Evolutionary conservation across 768 basidiomycete species (phyloP).

Genomic region (Kwoniella bestiolae): DNA sequence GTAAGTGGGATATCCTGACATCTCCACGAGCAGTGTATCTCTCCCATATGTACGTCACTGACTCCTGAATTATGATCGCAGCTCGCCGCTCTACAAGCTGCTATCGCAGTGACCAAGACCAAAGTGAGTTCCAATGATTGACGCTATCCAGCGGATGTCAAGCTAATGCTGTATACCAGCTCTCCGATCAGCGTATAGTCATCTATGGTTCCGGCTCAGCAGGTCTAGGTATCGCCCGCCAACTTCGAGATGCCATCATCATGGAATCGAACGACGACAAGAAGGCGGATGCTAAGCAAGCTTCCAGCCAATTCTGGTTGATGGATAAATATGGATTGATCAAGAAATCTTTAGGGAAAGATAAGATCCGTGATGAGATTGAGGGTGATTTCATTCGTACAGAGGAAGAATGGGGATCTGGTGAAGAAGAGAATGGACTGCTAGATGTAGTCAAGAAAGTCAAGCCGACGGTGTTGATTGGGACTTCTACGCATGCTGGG

Average conservation of each 20-base stretch:
- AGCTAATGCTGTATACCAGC: constrained; percentile 48
- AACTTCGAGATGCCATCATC: constrained; percentile 76
- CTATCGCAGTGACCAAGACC: constrained; percentile 63
- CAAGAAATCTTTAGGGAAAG: constrained; percentile 61
- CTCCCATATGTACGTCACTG: background rate
- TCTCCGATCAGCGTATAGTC: constrained; percentile 75
- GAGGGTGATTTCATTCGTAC: constrained; percentile 64
- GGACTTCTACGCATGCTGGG: constrained; percentile 76
- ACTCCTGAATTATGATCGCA: constrained; percentile 14
- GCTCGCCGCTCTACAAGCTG: constrained; percentile 55
- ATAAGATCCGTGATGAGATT: constrained; percentile 59
- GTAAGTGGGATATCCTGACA: constrained; percentile 40
- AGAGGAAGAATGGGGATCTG: constrained; percentile 63
- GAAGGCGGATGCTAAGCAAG: constrained; percentile 64
- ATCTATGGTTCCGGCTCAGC: constrained; percentile 76
- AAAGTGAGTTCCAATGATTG: constrained; percentile 60
- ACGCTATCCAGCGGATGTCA: background rate
- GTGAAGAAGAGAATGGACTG: constrained; percentile 57
- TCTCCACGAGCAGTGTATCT: background rate
- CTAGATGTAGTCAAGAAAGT: constrained; percentile 73
- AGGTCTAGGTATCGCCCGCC: constrained; percentile 71
- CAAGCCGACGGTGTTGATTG: constrained; percentile 81
- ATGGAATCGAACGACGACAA: constrained; percentile 49
- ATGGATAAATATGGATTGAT: constrained; percentile 72
- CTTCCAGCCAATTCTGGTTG: constrained; percentile 71